Evolutionary conservation across 2,329 filamentous ascomycete genomes (phyloP).

Genomic region (Claviceps pazoutovae): DNA sequence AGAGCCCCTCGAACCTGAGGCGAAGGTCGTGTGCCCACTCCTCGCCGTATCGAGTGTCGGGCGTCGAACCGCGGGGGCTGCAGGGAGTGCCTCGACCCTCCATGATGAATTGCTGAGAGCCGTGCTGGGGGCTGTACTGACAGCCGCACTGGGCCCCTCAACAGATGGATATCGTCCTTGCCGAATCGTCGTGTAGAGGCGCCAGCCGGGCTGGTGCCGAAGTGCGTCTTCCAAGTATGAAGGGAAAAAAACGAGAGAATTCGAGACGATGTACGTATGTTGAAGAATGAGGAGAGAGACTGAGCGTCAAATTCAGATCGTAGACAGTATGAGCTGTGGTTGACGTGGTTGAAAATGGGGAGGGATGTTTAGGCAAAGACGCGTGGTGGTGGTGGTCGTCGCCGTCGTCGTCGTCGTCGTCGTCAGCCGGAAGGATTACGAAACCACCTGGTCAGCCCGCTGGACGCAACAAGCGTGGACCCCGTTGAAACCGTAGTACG

Average conservation of each 20-base stretch:
- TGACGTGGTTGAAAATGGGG: too few relatives aligned
- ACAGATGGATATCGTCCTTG: neutral
- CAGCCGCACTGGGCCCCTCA: neutral
- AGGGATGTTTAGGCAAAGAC: too few relatives aligned
- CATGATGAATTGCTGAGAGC: slow-evolving; percentile 16
- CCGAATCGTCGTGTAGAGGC: neutral
- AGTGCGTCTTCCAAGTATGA: neutral
- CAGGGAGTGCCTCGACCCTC: slow-evolving; percentile 23
- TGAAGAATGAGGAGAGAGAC: neutral
- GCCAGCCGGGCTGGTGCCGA: neutral
- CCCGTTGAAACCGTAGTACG: too few relatives aligned
- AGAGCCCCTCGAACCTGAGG: slow-evolving; percentile 70
- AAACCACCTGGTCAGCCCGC: neutral
- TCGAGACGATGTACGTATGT: neutral
- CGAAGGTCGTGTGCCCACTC: slow-evolving; percentile 68
- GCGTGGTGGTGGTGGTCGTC: slow-evolving; percentile 2
- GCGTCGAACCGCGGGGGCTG: slow-evolving; percentile 14
- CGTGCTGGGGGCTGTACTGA: too few relatives aligned
- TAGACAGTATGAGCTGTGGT: too few relatives aligned
- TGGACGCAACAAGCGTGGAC: neutral
- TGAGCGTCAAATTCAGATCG: neutral
- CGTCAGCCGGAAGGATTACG: slow-evolving; percentile 8
- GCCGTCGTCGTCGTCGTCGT: slow-evolving; percentile 3
- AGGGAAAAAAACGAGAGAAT: neutral
- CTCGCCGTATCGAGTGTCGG: slow-evolving; percentile 42